These are phyloP conservation scores for Westerdykella sp. DNA, from an alignment of 2,329 filamentous ascomycete genomes.

Conservation along the genomic window DNA sequence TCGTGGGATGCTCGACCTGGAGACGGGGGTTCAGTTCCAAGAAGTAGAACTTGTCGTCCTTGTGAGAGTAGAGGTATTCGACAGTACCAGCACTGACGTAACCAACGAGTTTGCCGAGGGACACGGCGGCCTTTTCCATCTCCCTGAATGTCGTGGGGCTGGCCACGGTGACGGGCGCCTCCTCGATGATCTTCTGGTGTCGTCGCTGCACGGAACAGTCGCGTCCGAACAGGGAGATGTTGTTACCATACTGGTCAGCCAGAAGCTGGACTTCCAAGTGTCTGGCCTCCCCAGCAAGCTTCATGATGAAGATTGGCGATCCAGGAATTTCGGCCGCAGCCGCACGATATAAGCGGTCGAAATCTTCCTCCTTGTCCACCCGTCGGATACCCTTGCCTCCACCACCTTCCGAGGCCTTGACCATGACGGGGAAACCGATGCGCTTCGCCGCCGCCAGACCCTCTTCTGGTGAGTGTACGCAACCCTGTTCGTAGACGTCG, in stretches of 20 bases:
- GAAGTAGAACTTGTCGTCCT: constrained; percentile 99
- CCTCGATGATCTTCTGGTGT: constrained; percentile 99
- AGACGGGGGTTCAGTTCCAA: constrained; percentile 97
- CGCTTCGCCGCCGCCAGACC: constrained; percentile 77
- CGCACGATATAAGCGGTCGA: constrained; percentile 83
- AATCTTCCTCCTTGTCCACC: constrained; percentile 77
- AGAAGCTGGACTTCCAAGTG: constrained; percentile 97
- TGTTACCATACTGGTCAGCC: constrained; percentile 98
- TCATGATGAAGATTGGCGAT: constrained; percentile 99
- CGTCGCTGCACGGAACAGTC: constrained; percentile 97
- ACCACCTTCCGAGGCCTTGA: constrained; percentile 99
- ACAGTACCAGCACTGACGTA: constrained; percentile 99
- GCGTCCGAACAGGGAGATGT: constrained; percentile 96
- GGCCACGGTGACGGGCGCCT: constrained; percentile 95
- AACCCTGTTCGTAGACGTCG: constrained; percentile 80
- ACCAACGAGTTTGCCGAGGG: constrained; percentile 86
- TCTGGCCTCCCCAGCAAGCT: constrained; percentile 90
- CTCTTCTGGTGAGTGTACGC: constrained; percentile 83
- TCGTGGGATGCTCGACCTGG: constrained; percentile 98
- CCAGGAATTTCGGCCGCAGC: constrained; percentile 96
- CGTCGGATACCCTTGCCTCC: constrained; percentile 99
- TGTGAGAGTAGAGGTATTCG: constrained; percentile 96
- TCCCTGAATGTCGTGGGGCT: constrained; percentile 81
- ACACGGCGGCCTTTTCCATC: constrained; percentile 95
- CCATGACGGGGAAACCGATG: constrained; percentile 99